Evolutionary conservation across 202 grass and related monocot genomes (phyloP).

Genomic region (Setaria viridis): DNA sequence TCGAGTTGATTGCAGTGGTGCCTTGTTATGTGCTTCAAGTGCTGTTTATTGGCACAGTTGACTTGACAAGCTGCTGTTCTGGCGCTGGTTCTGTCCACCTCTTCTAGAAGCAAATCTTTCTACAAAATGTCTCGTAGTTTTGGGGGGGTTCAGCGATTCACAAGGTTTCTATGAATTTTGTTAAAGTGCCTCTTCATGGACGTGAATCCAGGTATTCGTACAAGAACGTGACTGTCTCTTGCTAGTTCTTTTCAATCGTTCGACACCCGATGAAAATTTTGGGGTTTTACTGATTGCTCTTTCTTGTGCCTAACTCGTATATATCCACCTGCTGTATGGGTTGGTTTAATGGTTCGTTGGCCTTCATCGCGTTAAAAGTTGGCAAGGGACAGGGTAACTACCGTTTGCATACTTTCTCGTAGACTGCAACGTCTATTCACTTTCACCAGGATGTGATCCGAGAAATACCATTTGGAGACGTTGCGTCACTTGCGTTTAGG

Average conservation of each 20-base stretch:
- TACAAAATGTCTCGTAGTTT: background rate
- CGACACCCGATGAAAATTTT: background rate
- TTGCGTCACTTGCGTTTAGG: constrained; percentile 42
- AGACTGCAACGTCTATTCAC: constrained; percentile 43
- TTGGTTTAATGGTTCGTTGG: constrained; percentile 20
- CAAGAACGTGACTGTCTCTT: background rate
- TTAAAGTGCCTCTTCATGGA: background rate
- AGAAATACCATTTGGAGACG: constrained; percentile 32
- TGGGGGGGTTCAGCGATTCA: background rate
- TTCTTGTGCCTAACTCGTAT: background rate
- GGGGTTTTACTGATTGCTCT: background rate
- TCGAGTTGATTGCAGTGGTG: constrained; percentile 16
- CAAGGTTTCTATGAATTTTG: constrained; percentile 16
- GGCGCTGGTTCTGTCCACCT: background rate
- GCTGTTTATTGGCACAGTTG: constrained; percentile 13
- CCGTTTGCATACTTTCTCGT: constrained; percentile 28
- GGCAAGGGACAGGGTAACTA: constrained; percentile 43
- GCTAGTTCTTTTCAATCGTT: background rate
- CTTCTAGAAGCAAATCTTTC: constrained; percentile 27
- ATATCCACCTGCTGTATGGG: background rate
- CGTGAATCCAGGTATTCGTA: background rate
- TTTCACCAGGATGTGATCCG: constrained; percentile 48
- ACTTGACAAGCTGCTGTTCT: constrained; percentile 22
- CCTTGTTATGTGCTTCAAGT: constrained; percentile 24
- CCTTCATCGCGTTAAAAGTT: constrained; percentile 39